These are phyloP conservation scores for Aegilops bicornis DNA, from an alignment of 176 grass and related monocot genomes.

Conservation along the genomic window DNA sequence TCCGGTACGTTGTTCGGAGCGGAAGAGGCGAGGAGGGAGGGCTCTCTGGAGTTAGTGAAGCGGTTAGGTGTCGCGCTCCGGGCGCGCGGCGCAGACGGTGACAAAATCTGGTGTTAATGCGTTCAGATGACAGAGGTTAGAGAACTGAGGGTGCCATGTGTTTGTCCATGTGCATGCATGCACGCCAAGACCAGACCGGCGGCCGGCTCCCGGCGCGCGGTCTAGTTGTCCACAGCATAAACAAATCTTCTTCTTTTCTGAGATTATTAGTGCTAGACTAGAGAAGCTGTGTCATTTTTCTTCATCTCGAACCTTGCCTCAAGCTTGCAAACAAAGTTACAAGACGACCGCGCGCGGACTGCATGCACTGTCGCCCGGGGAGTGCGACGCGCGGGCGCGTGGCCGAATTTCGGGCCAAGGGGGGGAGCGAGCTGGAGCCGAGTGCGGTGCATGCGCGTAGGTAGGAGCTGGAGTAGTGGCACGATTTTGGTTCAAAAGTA, in stretches of 20 bases:
- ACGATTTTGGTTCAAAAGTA: constrained; percentile 18
- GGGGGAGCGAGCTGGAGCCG: not conserved
- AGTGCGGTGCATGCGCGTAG: constrained; percentile 5
- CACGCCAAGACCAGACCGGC: not conserved
- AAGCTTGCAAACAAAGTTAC: not conserved
- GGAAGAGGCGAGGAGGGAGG: no score
- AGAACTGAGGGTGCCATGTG: not conserved
- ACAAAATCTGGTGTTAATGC: not conserved
- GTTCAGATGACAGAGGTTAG: not conserved
- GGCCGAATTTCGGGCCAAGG: not conserved
- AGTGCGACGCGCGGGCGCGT: not conserved
- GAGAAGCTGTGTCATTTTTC: not conserved
- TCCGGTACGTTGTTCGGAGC: not conserved
- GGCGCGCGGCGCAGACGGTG: not conserved
- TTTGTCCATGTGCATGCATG: not conserved
- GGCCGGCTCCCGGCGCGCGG: not conserved
- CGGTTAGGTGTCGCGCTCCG: not conserved
- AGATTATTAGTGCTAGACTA: no score
- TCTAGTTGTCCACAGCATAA: not conserved
- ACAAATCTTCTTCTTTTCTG: not conserved
- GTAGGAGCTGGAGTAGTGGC: no score
- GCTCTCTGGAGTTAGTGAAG: not conserved
- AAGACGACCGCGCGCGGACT: no score
- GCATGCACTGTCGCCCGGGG: no score
- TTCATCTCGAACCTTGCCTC: not conserved